Conservation (phyloP, 2,329 filamentous ascomycete species). For the Fonsecaea multimorphosa region DNA sequence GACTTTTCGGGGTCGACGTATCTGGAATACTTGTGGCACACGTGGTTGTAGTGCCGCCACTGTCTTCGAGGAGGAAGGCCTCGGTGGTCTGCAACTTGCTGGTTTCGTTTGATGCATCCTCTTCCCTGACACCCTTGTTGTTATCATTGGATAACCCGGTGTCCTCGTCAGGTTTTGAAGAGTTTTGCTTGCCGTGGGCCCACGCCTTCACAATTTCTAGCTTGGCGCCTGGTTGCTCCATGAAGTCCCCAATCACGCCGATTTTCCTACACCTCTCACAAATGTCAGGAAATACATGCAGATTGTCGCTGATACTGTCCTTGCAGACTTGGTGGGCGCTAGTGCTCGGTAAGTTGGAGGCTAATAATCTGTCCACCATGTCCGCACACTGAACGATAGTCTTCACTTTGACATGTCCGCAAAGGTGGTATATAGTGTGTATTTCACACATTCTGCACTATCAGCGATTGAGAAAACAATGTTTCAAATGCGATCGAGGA, state of each 20-base stretch:
- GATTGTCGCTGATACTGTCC: slow-evolving; percentile 20
- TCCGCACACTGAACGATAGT: slow-evolving; percentile 34
- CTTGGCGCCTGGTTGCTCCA: slow-evolving; percentile 31
- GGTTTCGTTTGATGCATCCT: slow-evolving; percentile 2
- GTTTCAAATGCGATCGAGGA: neutral
- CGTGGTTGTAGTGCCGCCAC: neutral
- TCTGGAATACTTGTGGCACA: neutral
- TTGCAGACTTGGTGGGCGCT: slow-evolving; percentile 22
- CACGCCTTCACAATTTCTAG: slow-evolving; percentile 27
- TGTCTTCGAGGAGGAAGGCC: neutral
- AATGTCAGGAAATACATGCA: slow-evolving; percentile 32
- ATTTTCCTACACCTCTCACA: slow-evolving; percentile 27
- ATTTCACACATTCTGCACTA: slow-evolving; percentile 31
- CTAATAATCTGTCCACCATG: slow-evolving; percentile 28
- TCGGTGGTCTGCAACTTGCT: slow-evolving; percentile 8
- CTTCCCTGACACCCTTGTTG: neutral
- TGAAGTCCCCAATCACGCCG: slow-evolving; percentile 25
- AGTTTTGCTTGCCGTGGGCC: slow-evolving; percentile 11
- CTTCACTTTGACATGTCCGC: slow-evolving; percentile 35
- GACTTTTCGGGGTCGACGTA: slow-evolving; percentile 7
- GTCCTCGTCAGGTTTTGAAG: neutral
- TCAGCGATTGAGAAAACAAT: neutral
- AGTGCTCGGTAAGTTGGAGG: slow-evolving; percentile 4
- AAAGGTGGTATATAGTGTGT: slow-evolving; percentile 33
- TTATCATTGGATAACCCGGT: neutral